Conservation (phyloP, 306 rosid genomes). For the Coriaria nepalensis region DNA sequence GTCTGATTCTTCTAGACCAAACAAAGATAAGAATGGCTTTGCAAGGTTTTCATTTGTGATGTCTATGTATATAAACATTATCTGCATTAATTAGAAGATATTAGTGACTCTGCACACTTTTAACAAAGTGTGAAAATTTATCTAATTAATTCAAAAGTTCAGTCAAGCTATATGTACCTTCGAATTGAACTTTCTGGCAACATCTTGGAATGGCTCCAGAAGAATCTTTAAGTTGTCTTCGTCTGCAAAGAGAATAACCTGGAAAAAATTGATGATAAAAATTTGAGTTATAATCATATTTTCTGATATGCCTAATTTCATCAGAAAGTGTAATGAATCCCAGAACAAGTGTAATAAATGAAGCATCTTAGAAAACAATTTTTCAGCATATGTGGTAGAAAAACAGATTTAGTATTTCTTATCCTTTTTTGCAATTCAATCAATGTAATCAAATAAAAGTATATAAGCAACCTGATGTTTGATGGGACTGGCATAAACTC, state of each 20-base stretch:
- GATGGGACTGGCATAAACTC: conserved; percentile 64
- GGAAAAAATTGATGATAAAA: conserved; percentile 7
- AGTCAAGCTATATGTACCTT: conserved; percentile 41
- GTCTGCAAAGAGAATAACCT: conserved; percentile 66
- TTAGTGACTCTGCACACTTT: conserved; percentile 13
- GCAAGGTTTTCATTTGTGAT: conserved; percentile 77
- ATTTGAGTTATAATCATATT: not conserved
- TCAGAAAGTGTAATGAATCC: no score
- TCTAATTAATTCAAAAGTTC: conserved; percentile 11
- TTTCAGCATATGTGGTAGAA: no score
- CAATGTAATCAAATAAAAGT: not conserved
- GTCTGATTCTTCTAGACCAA: conserved; percentile 79
- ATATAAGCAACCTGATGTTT: conserved; percentile 61
- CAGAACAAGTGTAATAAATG: no score
- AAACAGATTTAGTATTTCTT: no score
- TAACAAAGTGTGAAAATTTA: conserved; percentile 10
- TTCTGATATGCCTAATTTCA: not conserved
- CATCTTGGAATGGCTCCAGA: conserved; percentile 50
- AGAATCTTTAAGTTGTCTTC: conserved; percentile 41
- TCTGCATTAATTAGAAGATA: conserved; percentile 33
- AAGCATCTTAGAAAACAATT: no score
- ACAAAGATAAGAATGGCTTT: conserved; percentile 71
- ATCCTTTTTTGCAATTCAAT: no score
- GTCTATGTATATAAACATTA: conserved; percentile 56
- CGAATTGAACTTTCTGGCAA: conserved; percentile 71